Base-by-base conservation (phyloP, 352 stramenopile genomes). In the Phytopythium boreale region DNA sequence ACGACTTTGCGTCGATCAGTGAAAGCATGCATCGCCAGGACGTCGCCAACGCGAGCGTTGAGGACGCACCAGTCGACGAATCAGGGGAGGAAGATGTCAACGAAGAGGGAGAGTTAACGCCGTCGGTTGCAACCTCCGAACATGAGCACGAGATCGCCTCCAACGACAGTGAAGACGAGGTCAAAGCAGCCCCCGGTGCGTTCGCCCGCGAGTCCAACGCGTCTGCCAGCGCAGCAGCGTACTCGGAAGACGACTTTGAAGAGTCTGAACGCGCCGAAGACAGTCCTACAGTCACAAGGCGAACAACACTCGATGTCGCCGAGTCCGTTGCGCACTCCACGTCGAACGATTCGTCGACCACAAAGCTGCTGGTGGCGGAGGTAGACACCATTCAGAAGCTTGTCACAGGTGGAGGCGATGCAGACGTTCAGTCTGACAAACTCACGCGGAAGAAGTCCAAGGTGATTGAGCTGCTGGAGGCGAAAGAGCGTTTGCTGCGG, bases 331-430 rank as follows among this genome's bases (percentile, higher is more conserved):
- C 31, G 5, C 64, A 76, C 19, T 87, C 74, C 20, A 53, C 37
- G 24, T 86, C 71, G 14, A 72, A 86, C 24, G 79, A 86, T 39
- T 88, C 79, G 14, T 84, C 79, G 7, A 83, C 68, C 12, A 88
- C 77, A 19, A 82, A 75, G 36, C 55, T 85, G 47, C 62, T 88
- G n/a, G 41, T 80, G 11, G 64, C 63, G 11, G 68, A 88, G 58
- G 62, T 75, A 10, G 41, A 43, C 34, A 46, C 57, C 0, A 29
- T 80, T 2, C 61, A 74, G 52, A 49, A 53, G 8, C 15, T 4
- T 51, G 10, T 50, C 12, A 8, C 22, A 51, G 31, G 20, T 22
- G 49, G 4, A 17, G 51, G 62, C n/a, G 26, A 46, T 11, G 50
- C 24, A 6, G 59, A 69, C 24, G 36, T 12, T 12, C 51, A 70